Percentiles rank a stretch among this genome's conserved stretches.
These are phyloP conservation scores for Erysimum pusillum DNA, from an alignment of 441 rosid genomes.

Conservation along the genomic window DNA sequence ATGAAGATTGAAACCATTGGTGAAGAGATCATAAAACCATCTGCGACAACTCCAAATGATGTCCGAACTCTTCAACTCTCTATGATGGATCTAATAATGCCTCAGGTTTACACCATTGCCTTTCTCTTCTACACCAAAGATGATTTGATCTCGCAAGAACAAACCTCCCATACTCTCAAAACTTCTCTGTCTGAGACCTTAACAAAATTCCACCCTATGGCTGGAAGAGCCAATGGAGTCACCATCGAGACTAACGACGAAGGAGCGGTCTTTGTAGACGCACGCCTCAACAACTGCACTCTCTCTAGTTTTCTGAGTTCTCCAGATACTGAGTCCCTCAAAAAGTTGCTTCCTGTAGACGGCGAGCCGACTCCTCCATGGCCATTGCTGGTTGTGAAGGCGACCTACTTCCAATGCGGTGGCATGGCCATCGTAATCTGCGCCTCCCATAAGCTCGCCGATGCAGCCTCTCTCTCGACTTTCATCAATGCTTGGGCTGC, in stretches of 20 bases:
- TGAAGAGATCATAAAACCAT: neutral
- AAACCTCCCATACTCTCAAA: neutral
- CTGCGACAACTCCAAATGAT: neutral
- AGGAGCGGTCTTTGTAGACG: slow-evolving; percentile 58
- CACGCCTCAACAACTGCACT: slow-evolving; percentile 34
- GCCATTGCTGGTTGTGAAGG: slow-evolving; percentile 52
- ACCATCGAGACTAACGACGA: slow-evolving; percentile 57
- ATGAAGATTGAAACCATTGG: neutral
- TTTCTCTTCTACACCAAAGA: slow-evolving; percentile 7
- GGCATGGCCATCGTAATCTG: slow-evolving; percentile 60
- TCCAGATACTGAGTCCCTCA: slow-evolving; percentile 45
- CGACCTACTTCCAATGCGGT: slow-evolving; percentile 56
- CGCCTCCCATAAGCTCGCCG: slow-evolving; percentile 61
- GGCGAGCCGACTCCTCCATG: slow-evolving; percentile 37
- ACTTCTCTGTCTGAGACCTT: slow-evolving; percentile 1
- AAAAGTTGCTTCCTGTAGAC: slow-evolving; percentile 52
- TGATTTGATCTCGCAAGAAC: slow-evolving; percentile 9
- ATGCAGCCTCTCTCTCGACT: slow-evolving; percentile 56
- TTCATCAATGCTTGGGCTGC: slow-evolving; percentile 60
- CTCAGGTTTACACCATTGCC: neutral
- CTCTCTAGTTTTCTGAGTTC: slow-evolving; percentile 41
- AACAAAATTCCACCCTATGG: neutral
- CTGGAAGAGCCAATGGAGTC: slow-evolving; percentile 37
- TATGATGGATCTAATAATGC: neutral
- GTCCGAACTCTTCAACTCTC: neutral